Evolutionary conservation across 1,284 basidiomycete genomes (phyloP), one percentile per base, ranked within the genome.

Genomic region (Abortiporus biennis): DNA sequence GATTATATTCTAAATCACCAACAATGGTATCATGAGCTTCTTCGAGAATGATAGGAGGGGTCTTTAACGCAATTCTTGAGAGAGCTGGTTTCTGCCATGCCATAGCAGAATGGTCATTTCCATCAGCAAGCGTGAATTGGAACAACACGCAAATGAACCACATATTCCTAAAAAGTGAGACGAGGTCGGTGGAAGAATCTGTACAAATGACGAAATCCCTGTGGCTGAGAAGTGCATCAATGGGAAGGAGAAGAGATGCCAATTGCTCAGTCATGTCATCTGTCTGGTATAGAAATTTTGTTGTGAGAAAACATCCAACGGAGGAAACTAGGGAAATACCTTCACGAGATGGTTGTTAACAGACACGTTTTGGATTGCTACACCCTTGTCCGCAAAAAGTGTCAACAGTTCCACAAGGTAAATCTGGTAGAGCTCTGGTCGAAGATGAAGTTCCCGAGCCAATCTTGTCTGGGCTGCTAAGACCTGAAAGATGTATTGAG

Each of bases 141-240:
- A 93, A 92, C 12, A 97, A 72, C 15, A 88, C 78, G 54, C 89
- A 92, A 11, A 97, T 66, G 64, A 96, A 92, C 95, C 95, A 99
- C 66, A 94, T 76, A 59, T 92, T 93, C 36, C 94, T 79, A 75
- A 97, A 99, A 15, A 92, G 70, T 3, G 81, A 72, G 3, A 89
- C 82, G n/a, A 90, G 61, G 35, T 83, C 82, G 1, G 76, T 58
- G 2, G 80, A 72, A 15, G 84, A 61, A 27, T 74, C 62, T 11
- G 68, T 48, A 30, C 84, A 75, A 1, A 87, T 82, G 42, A 78
- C 73, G 58, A 90, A 86, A 49, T 86, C 79, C 16, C 66, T 53
- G 56, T 94, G 90, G 27, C 76, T 68, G n/a, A 99, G 72, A 8
- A 97, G 72, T 1, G 90, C 85, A 53, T 95, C 92, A 45, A 99